A percentile compares a stretch with the other conserved stretches of the same genome.
These are phyloP conservation scores for Botrytis sinoallii DNA, from an alignment of 2,329 filamentous ascomycete species.

Conservation along the genomic window DNA sequence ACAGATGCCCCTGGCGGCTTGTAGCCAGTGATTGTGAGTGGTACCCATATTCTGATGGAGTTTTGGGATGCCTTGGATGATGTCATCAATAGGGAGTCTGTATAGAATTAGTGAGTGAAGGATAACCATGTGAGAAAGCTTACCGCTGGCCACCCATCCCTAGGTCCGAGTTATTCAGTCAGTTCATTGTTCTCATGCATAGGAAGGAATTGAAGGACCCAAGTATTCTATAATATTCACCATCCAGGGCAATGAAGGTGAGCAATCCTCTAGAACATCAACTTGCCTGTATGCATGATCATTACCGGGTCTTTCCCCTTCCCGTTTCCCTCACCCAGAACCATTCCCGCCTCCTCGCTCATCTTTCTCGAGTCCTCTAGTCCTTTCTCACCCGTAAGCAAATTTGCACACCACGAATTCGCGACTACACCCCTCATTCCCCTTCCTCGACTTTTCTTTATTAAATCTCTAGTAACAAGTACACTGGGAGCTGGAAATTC, in stretches of 20 bases:
- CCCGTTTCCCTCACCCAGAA: neutral
- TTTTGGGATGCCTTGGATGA: neutral
- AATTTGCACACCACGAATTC: neutral
- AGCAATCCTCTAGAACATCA: neutral
- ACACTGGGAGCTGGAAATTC: constrained; percentile 97
- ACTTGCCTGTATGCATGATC: constrained; percentile 6
- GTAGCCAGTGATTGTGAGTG: constrained; percentile 82
- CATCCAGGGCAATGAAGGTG: neutral
- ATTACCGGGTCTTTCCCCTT: neutral
- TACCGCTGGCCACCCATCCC: neutral
- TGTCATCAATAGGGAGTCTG: constrained; percentile 2
- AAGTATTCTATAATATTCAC: neutral
- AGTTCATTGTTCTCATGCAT: neutral
- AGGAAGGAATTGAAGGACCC: neutral
- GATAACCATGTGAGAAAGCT: neutral
- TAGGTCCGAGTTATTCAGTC: neutral
- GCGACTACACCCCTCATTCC: neutral
- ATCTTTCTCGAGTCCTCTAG: constrained; percentile 3
- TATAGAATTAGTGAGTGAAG: neutral
- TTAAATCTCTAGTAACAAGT: constrained; percentile 71
- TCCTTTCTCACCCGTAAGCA: neutral
- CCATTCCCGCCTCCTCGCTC: neutral
- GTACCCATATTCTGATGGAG: constrained; percentile 34
- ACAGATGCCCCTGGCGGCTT: constrained; percentile 86
- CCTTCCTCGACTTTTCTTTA: constrained; percentile 46